phyloP scores from a whole-genome alignment of 768 basidiomycete species.

The Suillus lakei region DNA sequence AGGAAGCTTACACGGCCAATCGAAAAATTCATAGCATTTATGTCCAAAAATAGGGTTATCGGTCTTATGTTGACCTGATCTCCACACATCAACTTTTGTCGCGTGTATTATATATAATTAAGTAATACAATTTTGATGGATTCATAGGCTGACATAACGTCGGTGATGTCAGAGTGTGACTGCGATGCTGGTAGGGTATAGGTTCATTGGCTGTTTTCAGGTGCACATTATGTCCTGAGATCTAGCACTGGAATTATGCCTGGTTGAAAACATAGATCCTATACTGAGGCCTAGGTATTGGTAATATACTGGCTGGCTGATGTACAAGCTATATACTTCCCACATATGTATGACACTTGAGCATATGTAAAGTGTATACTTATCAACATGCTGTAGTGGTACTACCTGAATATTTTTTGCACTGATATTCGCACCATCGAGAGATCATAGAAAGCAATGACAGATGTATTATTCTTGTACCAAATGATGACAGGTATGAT shows the following conservation, averaged over 20 bases:
- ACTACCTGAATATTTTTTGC: not conserved
- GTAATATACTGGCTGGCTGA: not conserved
- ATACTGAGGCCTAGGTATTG: not conserved
- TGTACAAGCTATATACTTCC: not conserved
- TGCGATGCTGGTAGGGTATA: no score
- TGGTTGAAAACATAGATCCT: not conserved
- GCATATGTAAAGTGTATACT: not conserved
- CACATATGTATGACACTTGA: not conserved
- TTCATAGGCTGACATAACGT: no score
- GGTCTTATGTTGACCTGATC: no score
- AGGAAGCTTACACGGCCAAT: no score
- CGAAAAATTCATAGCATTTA: no score
- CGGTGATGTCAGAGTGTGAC: no score
- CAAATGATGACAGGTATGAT: not conserved
- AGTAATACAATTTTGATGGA: no score
- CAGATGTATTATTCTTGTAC: no score
- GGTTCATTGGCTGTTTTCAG: not conserved
- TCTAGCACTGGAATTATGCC: not conserved
- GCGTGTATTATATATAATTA: no score
- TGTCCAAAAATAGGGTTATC: no score
- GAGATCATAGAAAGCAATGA: no score
- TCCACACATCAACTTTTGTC: no score
- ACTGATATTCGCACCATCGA: not conserved
- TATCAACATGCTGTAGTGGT: not conserved
- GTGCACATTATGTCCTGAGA: not conserved